These are phyloP conservation scores for Nitzschia sp. DNA, from an alignment of 108 stramenopile genomes.

Conservation along the genomic window DNA sequence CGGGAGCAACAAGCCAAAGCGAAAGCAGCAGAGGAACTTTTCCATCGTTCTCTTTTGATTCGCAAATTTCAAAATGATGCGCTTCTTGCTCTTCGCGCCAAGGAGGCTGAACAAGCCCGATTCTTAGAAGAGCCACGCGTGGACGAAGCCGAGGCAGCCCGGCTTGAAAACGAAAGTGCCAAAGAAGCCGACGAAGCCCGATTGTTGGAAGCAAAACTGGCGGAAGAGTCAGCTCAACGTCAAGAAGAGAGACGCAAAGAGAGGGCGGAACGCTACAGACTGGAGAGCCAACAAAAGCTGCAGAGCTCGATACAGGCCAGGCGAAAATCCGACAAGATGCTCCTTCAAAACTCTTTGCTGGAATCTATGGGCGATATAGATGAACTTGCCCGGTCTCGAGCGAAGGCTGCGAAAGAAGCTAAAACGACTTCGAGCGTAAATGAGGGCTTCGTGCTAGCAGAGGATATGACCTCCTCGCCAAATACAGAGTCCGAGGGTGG, in stretches of 20 bases:
- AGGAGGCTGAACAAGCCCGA: neutral
- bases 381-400: no score
- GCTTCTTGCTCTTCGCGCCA: neutral
- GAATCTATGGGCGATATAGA: conserved; percentile 3
- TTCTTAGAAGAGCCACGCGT: neutral
- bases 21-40: neutral
- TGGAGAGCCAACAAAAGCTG: neutral
- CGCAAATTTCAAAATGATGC: neutral
- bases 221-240: neutral
- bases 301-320: neutral
- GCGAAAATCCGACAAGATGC: neutral
- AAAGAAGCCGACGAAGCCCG: neutral
- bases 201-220: neutral
- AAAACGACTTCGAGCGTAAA: no score
- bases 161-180: neutral
- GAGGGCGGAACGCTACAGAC: neutral
- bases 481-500: no score
- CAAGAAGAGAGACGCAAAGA: neutral
- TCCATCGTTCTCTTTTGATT: neutral
- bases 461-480: no score
- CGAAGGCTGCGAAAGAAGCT: no score
- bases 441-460: no score
- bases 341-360: neutral
- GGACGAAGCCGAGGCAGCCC: neutral
- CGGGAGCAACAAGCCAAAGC: neutral